Evolutionary conservation across 805 yeast genomes (phyloP).

Genomic region (Lipomyces yamadae): DNA sequence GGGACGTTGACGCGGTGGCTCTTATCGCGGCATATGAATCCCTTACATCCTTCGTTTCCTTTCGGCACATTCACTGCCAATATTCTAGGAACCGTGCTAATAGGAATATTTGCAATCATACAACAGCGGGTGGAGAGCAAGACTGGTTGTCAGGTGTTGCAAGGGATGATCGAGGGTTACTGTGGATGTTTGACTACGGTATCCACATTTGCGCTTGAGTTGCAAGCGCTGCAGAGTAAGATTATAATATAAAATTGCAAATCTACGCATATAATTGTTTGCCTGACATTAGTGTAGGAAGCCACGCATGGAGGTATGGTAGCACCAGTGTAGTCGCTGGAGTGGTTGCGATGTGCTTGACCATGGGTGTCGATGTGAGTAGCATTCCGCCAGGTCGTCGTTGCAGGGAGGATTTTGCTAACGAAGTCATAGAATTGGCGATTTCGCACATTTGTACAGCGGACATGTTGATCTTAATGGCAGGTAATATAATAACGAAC

Average conservation of each 20-base stretch:
- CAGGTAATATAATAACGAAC: no score
- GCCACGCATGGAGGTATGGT: slow-evolving; percentile 32
- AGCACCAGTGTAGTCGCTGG: slow-evolving; percentile 22
- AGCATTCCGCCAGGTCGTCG: background rate
- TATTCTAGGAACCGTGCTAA: slow-evolving; percentile 35
- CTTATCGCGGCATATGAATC: slow-evolving; percentile 33
- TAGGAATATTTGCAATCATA: slow-evolving; percentile 27
- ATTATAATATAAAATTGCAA: background rate
- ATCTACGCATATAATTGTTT: background rate
- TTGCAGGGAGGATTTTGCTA: background rate
- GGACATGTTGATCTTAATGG: background rate
- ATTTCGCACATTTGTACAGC: background rate
- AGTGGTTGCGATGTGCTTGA: slow-evolving; percentile 23
- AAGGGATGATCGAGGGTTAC: slow-evolving; percentile 38
- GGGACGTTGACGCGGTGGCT: slow-evolving; percentile 38
- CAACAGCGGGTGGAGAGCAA: slow-evolving; percentile 21
- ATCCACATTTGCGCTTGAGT: slow-evolving; percentile 39
- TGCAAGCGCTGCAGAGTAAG: slow-evolving; percentile 26
- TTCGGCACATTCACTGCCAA: slow-evolving; percentile 40
- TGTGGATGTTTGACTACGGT: slow-evolving; percentile 40
- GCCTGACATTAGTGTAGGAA: slow-evolving; percentile 1
- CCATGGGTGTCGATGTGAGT: slow-evolving; percentile 27
- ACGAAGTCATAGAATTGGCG: background rate
- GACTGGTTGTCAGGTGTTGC: slow-evolving; percentile 33
- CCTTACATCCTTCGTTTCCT: slow-evolving; percentile 30